These are phyloP conservation scores for Plectosphaerella plurivora DNA, from an alignment of 2,329 filamentous ascomycete species.

Conservation along the genomic window DNA sequence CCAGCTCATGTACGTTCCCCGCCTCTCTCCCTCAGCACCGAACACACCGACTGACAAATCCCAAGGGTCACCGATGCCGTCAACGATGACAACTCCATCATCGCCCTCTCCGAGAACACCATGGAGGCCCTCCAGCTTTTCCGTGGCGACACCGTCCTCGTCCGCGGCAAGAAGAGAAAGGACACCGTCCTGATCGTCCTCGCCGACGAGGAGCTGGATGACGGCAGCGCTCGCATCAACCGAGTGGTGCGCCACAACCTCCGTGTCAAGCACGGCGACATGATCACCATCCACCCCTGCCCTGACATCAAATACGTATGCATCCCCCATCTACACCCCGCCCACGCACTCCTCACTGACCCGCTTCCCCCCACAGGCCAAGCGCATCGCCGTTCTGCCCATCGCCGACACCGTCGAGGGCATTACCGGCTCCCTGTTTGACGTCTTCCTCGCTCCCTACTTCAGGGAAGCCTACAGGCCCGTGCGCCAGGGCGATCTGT, in stretches of 20 bases:
- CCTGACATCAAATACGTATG: constrained; percentile 99
- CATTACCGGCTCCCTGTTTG: constrained; percentile 94
- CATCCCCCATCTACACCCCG: constrained; percentile 17
- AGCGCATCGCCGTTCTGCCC: constrained; percentile 95
- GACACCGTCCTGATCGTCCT: constrained; percentile 97
- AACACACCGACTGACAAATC: constrained; percentile 11
- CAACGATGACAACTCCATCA: constrained; percentile 99
- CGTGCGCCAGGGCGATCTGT: constrained; percentile 93
- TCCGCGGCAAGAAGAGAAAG: constrained; percentile 99
- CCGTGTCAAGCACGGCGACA: constrained; percentile 96
- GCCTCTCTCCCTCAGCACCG: neutral
- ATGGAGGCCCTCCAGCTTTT: constrained; percentile 99
- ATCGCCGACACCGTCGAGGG: constrained; percentile 98
- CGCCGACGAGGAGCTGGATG: constrained; percentile 95
- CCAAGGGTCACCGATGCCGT: constrained; percentile 90
- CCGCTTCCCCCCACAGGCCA: constrained; percentile 59
- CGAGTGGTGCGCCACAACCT: constrained; percentile 98
- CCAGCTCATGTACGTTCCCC: constrained; percentile 75
- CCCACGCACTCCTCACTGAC: constrained; percentile 14
- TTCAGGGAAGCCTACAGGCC: constrained; percentile 99
- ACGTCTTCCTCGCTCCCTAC: constrained; percentile 98
- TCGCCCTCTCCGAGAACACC: constrained; percentile 95
- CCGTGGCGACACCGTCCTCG: constrained; percentile 95
- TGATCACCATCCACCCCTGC: constrained; percentile 95
- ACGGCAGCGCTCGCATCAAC: constrained; percentile 96